Evolutionary conservation across 192 early-diverging fungal genomes (phyloP).

Genomic region (Umbelopsis isabellina): DNA sequence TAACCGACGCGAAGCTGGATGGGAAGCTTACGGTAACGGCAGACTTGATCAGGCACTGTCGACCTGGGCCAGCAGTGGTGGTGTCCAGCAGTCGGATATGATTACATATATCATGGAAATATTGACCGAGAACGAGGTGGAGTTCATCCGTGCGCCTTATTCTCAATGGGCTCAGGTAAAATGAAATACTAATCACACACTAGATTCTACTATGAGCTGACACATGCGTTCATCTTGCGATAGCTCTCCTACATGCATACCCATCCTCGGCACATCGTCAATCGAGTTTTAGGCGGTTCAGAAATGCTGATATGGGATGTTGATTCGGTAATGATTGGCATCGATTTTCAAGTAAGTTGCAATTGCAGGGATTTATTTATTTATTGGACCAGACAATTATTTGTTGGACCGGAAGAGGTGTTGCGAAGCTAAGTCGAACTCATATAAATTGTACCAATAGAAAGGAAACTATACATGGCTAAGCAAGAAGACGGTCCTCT

Average conservation of each 20-base stretch:
- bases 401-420: too few relatives aligned
- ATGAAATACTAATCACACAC: background rate
- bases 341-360: conserved; percentile 57
- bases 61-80: conserved; percentile 55
- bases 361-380: background rate
- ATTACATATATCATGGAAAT: conserved; percentile 70
- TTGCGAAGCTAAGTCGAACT: background rate
- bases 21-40: conserved; percentile 69
- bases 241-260: conserved; percentile 72
- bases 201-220: background rate
- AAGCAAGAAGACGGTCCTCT: conserved; percentile 62
- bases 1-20: conserved; percentile 61
- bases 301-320: conserved; percentile 79
- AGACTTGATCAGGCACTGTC: conserved; percentile 61
- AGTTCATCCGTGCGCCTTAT: conserved; percentile 82
- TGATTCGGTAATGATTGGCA: conserved; percentile 66
- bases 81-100: conserved; percentile 65
- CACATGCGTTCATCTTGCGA: background rate
- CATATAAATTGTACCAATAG: conserved; percentile 25
- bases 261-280: conserved; percentile 70
- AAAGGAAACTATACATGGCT: conserved; percentile 69
- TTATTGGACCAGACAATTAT: too few relatives aligned
- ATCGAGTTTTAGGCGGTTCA: conserved; percentile 71
- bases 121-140: conserved; percentile 64
- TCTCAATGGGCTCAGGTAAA: conserved; percentile 73